These are phyloP conservation scores for Galerina marginata DNA, from an alignment of 768 basidiomycete genomes.

Conservation along the genomic window DNA sequence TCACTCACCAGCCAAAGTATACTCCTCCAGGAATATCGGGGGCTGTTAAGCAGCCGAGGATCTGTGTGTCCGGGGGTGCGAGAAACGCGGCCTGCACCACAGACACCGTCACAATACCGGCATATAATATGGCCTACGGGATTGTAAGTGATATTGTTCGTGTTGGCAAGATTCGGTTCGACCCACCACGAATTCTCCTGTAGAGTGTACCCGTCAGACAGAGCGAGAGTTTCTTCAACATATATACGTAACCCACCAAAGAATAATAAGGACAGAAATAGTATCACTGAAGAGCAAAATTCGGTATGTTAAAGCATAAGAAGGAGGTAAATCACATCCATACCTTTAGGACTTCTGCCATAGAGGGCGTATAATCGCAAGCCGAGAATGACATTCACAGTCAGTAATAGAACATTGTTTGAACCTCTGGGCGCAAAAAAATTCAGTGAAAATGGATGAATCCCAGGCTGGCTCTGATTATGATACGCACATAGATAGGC, in stretches of 20 bases:
- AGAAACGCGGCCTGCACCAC: background rate
- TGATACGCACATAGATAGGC: background rate
- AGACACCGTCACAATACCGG: background rate
- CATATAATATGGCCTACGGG: background rate
- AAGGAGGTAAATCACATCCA: background rate
- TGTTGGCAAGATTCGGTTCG: background rate
- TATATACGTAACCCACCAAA: background rate
- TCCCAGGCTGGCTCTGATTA: too few relatives aligned
- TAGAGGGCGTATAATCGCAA: constrained; percentile 5
- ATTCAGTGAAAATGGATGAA: background rate
- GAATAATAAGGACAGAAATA: background rate
- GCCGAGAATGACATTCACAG: background rate
- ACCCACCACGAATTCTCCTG: constrained; percentile 1
- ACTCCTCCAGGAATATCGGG: background rate
- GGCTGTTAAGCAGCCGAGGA: background rate
- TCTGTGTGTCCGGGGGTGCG: background rate
- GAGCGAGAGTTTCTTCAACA: background rate
- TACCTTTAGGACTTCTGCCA: background rate
- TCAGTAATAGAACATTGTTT: background rate
- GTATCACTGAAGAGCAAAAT: background rate
- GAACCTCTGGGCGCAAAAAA: background rate
- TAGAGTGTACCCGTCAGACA: background rate
- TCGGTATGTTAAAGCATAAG: background rate
- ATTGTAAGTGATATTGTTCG: background rate
- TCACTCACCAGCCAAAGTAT: constrained; percentile 3